phyloP scores from a whole-genome alignment of 2,329 filamentous ascomycete species.

The Colletotrichum lindemuthianum region DNA sequence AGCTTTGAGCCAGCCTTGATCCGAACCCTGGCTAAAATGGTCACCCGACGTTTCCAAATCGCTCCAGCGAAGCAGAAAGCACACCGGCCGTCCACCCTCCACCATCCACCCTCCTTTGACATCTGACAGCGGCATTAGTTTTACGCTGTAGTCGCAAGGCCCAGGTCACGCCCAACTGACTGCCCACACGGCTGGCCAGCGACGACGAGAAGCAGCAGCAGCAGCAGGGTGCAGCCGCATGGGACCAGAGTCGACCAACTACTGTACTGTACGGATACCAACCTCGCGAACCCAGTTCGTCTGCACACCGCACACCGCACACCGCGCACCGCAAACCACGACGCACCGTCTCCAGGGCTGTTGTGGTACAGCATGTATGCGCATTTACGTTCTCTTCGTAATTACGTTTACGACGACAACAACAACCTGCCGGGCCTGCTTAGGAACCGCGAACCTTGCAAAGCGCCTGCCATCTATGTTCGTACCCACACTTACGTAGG shows the following conservation, averaged over 20 bases:
- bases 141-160: slow-evolving; percentile 14
- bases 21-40: no score
- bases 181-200: not conserved
- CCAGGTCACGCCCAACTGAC: slow-evolving; percentile 20
- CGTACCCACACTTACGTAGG: not conserved
- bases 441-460: not conserved
- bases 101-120: slow-evolving; percentile 12
- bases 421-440: not conserved
- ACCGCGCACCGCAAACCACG: no score
- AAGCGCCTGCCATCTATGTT: no score
- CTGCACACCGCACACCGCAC: no score
- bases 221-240: not conserved
- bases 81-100: not conserved
- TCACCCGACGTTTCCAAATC: slow-evolving; percentile 11
- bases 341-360: no score
- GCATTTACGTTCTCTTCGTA: no score
- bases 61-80: slow-evolving; percentile 8
- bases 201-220: slow-evolving; percentile 12
- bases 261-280: no score
- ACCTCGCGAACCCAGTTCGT: no score
- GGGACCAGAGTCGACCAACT: no score
- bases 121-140: slow-evolving; percentile 34
- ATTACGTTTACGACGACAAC: not conserved
- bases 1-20: not conserved
- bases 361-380: no score